Evolutionary conservation across 139 green algal species (phyloP), one percentile per base, ranked within the genome.

Genomic region (Chlorella sp.): DNA sequence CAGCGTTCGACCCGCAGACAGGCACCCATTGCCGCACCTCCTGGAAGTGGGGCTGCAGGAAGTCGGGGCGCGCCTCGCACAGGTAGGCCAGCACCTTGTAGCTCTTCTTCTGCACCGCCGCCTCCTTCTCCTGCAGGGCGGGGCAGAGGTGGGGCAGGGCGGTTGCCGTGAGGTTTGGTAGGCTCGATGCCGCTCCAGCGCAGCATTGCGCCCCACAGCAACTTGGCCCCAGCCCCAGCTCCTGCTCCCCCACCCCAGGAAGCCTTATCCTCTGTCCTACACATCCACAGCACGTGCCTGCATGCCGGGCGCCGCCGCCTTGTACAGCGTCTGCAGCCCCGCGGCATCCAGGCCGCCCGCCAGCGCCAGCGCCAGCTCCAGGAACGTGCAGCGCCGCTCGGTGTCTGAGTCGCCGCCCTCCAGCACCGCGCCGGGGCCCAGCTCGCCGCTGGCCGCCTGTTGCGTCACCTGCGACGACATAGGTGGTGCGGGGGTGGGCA

Each of bases 1-100:
- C n/a, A n/a, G n/a, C n/a, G n/a, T n/a, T n/a, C n/a, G n/a, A n/a
- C n/a, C n/a, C n/a, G n/a, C n/a, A n/a, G n/a, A n/a, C n/a, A n/a
- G n/a, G n/a, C n/a, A n/a, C 51, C 22, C 51, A 26, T 24, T 11
- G 13, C 9, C 51, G 51, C 51, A 60, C 51, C 32, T 88, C 86
- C 41, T 56, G 40, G 62, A 87, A 89, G 67, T 90, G 72, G 2
- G 76, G 70, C 1, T 74, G 30, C 30, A 93, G 32, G 73, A 93
- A 93, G 72, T 86, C 84, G 34, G 76, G 73, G 0, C 89, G 85
- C 16, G 88, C 44, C 77, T 93, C 88, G 46, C 85, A 92, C 30
- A 98, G 73, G 83, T 93, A 93, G 32, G 90, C 89, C 79, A 98
- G 87, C 75, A 98, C 87, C 92, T 98, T 98, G 95, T 99, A 99